A percentile compares a stretch with the other conserved stretches of the same genome.
Conservation (phyloP, 2,329 filamentous ascomycete genomes). For the Cordyceps cateniannulata region DNA sequence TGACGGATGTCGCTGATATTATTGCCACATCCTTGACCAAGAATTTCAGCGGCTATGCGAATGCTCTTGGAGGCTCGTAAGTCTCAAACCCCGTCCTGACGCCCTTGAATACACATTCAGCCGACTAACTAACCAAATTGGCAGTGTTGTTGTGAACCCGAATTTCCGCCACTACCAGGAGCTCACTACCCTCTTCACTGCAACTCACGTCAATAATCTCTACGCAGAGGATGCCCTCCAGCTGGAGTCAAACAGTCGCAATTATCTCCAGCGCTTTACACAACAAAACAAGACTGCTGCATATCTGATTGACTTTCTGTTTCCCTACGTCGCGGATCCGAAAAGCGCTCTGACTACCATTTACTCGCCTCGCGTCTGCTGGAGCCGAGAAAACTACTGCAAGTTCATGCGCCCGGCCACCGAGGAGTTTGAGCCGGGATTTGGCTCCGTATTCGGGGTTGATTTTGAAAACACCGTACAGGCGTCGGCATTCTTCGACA, state of each 20-base stretch:
- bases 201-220: conserved; percentile 27
- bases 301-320: conserved; percentile 25
- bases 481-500: conserved; percentile 37
- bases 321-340: conserved; percentile 14
- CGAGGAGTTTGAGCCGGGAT: conserved; percentile 38
- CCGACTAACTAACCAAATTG: background rate
- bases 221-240: conserved; percentile 33
- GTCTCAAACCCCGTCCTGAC: background rate
- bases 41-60: conserved; percentile 42
- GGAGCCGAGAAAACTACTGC: conserved; percentile 21
- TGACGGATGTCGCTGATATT: conserved; percentile 36
- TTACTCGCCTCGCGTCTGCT: conserved; percentile 32
- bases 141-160: conserved; percentile 34
- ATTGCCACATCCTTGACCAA: conserved; percentile 44
- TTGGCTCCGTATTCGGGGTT: conserved; percentile 42
- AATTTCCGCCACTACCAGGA: conserved; percentile 25
- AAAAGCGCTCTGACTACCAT: conserved; percentile 25
- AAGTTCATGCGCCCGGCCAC: conserved; percentile 28
- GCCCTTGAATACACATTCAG: background rate
- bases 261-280: conserved; percentile 28
- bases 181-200: conserved; percentile 22
- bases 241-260: conserved; percentile 32
- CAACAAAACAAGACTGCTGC: conserved; percentile 31
- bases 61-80: conserved; percentile 38
- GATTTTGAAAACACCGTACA: conserved; percentile 32